phyloP scores from a whole-genome alignment of 2,329 filamentous ascomycete genomes.

The Lachnellula suecica region DNA sequence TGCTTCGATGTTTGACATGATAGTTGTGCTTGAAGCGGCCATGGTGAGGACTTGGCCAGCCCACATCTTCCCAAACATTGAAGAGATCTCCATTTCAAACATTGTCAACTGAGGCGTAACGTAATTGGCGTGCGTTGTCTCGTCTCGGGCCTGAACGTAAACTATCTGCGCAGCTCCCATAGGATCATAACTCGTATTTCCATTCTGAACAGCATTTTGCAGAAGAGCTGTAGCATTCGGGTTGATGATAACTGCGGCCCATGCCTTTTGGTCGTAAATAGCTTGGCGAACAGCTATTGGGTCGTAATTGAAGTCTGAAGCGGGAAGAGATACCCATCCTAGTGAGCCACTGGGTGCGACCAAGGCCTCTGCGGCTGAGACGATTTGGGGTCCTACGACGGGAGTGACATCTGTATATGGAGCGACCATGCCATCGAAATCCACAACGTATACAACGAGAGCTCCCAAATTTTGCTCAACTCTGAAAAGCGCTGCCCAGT shows the following conservation, averaged over 20 bases:
- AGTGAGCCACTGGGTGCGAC: conserved; percentile 39
- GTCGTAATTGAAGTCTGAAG: conserved; percentile 54
- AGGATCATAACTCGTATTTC: conserved; percentile 60
- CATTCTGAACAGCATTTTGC: conserved; percentile 50
- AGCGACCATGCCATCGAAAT: conserved; percentile 57
- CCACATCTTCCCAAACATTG: conserved; percentile 32
- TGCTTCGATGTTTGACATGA: conserved; percentile 41
- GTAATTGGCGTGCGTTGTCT: conserved; percentile 52
- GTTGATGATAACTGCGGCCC: conserved; percentile 62
- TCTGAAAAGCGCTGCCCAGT: conserved; percentile 58
- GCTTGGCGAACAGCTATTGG: conserved; percentile 54
- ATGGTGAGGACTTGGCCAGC: conserved; percentile 27
- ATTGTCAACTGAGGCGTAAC: conserved; percentile 42
- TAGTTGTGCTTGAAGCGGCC: conserved; percentile 30
- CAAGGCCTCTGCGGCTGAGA: conserved; percentile 43
- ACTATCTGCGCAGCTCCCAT: conserved; percentile 56
- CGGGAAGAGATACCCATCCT: conserved; percentile 32
- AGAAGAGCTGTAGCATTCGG: conserved; percentile 60
- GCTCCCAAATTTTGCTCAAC: conserved; percentile 47
- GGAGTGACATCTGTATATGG: conserved; percentile 50
- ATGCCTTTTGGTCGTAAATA: conserved; percentile 58
- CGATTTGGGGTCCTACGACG: conserved; percentile 56
- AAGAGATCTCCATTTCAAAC: conserved; percentile 9
- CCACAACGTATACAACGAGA: conserved; percentile 57
- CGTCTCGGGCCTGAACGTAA: conserved; percentile 53